Conservation (phyloP, 2,329 filamentous ascomycete genomes). For the Trichoderma koningii region DNA sequence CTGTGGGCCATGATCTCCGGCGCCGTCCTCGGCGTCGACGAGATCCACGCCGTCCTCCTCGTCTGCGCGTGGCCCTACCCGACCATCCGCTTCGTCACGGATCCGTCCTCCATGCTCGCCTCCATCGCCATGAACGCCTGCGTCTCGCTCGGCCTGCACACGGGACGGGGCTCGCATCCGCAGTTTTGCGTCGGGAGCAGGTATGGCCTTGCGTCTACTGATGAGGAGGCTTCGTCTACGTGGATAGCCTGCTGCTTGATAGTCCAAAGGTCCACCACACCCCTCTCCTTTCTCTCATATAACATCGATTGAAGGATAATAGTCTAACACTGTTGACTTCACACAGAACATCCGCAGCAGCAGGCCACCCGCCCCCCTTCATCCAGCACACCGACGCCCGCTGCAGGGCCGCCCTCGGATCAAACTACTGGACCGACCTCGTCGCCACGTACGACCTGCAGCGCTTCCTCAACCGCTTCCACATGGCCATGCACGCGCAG, state of each 20-base stretch:
- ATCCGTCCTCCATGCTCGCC: conserved; percentile 52
- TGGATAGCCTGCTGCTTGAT: conserved; percentile 58
- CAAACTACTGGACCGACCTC: conserved; percentile 48
- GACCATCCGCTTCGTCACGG: conserved; percentile 53
- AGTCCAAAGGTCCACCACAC: conserved; percentile 47
- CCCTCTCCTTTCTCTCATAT: neutral
- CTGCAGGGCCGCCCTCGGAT: conserved; percentile 44
- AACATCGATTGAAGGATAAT: too few species aligned
- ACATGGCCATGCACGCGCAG: conserved; percentile 50
- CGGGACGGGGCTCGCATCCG: conserved; percentile 52
- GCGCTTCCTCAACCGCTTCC: conserved; percentile 53
- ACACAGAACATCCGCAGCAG: conserved; percentile 32
- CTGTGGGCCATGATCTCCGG: conserved; percentile 48
- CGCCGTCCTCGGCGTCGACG: conserved; percentile 49
- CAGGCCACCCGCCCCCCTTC: conserved; percentile 52
- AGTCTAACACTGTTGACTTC: too few species aligned
- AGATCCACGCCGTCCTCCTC: conserved; percentile 55
- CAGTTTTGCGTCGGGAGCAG: conserved; percentile 51
- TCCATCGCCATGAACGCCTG: conserved; percentile 51
- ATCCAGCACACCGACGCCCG: conserved; percentile 53
- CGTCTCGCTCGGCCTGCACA: conserved; percentile 54
- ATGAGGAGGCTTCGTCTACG: conserved; percentile 55
- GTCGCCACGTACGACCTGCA: conserved; percentile 50
- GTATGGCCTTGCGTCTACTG: conserved; percentile 47
- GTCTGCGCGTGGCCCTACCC: conserved; percentile 56